A percentile compares a stretch with the other conserved stretches of the same genome.
Conservation (phyloP, 1,139 yeast species). For the Hyphopichia buzzinii region DNA sequence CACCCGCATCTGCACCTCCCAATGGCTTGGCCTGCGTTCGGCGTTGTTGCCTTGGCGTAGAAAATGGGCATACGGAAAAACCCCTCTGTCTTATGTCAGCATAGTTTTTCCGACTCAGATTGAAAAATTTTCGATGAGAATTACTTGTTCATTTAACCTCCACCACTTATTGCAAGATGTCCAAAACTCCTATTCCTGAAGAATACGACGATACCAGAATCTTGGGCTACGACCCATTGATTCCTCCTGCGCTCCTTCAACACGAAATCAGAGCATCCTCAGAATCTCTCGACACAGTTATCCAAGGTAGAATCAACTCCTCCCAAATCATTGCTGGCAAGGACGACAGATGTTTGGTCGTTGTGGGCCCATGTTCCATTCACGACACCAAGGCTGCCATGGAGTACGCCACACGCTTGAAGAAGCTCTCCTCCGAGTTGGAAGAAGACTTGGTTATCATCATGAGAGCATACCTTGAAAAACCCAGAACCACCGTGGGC, state of each 20-base stretch:
- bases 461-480: constrained; percentile 97
- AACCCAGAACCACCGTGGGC: constrained; percentile 98
- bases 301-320: constrained; percentile 75
- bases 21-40: too few species aligned
- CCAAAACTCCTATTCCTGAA: constrained; percentile 57
- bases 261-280: constrained; percentile 77
- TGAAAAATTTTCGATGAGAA: neutral
- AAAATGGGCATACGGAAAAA: too few species aligned
- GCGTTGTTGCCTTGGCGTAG: too few species aligned
- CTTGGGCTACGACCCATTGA: constrained; percentile 90
- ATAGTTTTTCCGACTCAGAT: neutral
- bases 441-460: constrained; percentile 77
- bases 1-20: too few species aligned
- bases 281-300: constrained; percentile 57
- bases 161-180: constrained; percentile 26
- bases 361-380: constrained; percentile 95
- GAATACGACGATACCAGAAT: constrained; percentile 88
- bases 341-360: constrained; percentile 77
- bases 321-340: constrained; percentile 67
- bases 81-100: neutral
- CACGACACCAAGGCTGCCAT: constrained; percentile 93
- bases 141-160: neutral
- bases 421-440: constrained; percentile 57
- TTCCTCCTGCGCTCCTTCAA: constrained; percentile 92
- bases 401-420: constrained; percentile 75